A percentile compares a stretch with the other conserved stretches of the same genome.
Evolutionary conservation across 2,329 filamentous ascomycete species (phyloP).

Genomic region (Myriosclerotinia curreyana): DNA sequence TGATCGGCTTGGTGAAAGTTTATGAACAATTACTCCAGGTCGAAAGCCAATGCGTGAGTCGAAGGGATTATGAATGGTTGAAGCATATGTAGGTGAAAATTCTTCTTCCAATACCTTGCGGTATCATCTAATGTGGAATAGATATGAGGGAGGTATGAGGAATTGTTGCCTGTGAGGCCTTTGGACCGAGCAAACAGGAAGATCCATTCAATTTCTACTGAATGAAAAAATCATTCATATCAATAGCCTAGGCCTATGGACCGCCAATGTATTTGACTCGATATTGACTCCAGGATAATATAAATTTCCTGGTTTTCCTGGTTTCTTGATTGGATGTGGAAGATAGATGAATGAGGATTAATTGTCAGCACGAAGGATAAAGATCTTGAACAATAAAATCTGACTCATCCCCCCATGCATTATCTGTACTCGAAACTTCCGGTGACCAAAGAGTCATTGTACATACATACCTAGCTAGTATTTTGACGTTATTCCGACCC

Average conservation of each 20-base stretch:
- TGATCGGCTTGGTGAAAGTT: slow-evolving; percentile 46
- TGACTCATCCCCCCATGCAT: neutral
- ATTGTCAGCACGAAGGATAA: neutral
- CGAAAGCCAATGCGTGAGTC: slow-evolving; percentile 58
- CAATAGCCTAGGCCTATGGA: too few relatives aligned
- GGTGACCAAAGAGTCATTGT: too few relatives aligned
- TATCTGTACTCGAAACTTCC: neutral
- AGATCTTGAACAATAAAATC: neutral
- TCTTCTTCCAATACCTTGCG: too few relatives aligned
- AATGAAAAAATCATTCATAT: neutral
- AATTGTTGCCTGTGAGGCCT: slow-evolving; percentile 32
- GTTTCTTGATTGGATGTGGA: neutral
- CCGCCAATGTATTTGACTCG: too few relatives aligned
- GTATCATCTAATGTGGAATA: neutral
- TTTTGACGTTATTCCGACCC: neutral
- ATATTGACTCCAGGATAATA: too few relatives aligned
- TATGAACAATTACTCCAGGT: slow-evolving; percentile 57
- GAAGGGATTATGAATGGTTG: slow-evolving; percentile 61
- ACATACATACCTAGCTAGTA: too few relatives aligned
- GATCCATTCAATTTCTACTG: slow-evolving; percentile 45
- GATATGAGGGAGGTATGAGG: slow-evolving; percentile 35
- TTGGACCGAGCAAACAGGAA: slow-evolving; percentile 43
- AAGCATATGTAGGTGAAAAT: slow-evolving; percentile 47
- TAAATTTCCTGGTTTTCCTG: neutral
- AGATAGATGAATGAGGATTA: too few relatives aligned